Base-by-base conservation (phyloP, 2,329 filamentous ascomycete genomes). In the Cytospora piceicola region DNA sequence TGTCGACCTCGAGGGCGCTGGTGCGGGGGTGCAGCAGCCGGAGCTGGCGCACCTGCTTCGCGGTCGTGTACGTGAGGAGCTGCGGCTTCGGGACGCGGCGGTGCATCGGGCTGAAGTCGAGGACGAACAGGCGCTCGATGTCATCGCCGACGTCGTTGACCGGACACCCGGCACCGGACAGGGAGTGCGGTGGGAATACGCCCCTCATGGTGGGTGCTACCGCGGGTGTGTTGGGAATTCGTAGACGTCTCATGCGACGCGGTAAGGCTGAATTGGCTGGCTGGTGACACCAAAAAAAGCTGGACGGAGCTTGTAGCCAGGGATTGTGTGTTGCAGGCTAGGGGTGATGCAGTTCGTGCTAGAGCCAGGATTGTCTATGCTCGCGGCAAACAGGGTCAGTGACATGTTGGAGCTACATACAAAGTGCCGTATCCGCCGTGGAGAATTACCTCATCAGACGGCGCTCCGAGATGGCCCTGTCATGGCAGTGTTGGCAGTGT, bases 81-180 rank as follows among this genome's bases (percentile, higher is more conserved):
- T 64, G n/a, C 12, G 36, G n/a, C 39, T 36, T 14, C 12, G 60
- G 60, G 9, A 63, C 53, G 20, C 2, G 22, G 8, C 29, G 52
- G 22, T 62, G 52, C 27, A 36, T 34, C 14, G 36, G 36, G n/a
- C 51, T 55, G 29, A 49, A 49, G 20, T 49, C 53, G n/a, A 56
- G 60, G 39, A 57, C 15, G 39, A 63, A 63, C n/a, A 56, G 39
- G 14, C 53, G 60, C n/a, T 57, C 52, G 15, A 49, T 27, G 11
- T 34, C 12, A 1, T 46, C 36, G 14, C 36, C 36, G 12, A 34
- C 7, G 20, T 49, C 36, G 29, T 49, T 20, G 36, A 49, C 36
- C n/a, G 52, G 49, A 29, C 46, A 24, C 11, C 52, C 52, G 46
- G 20, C 17, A 24, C 51, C 29, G 20, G 14, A 17, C 27, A 55